Evolutionary conservation across 75 land plant species (phyloP), one percentile per base, ranked within the genome.

Genomic region (Gnetum montanum): DNA sequence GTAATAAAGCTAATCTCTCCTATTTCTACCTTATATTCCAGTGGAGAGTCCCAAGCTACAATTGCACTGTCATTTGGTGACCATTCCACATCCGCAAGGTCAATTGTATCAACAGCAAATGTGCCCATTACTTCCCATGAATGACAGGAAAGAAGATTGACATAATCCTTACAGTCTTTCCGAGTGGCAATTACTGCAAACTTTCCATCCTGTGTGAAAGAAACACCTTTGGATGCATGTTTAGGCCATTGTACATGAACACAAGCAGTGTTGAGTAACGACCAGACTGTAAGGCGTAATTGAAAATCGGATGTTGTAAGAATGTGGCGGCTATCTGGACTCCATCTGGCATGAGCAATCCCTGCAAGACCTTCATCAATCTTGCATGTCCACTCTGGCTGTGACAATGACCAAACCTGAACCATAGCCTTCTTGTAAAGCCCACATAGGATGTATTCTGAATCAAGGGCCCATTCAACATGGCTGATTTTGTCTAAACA

Each of bases 381-480:
- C 64, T 82, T 92, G 51, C 97, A 92, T 27, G 95, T 92, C 97
- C 97, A 92, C 35, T 92, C 97, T 34, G 89, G 89, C 58, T 88
- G 89, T 48, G 77, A 62, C 29, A 92, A 54, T 12, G 97, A 92
- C 97, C 97, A 92, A n/a, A 77, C 97, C 56, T 92, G 97, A 29
- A 92, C 82, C 83, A 88, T 73, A 28, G 95, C 83, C 46, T 74
- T 73, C 69, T 92, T 92, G 62, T 70, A 69, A 1, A 92, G 83
- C n/a, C 82, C 95, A 79, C 97, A 92, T 7, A 92, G 86, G 16
- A 92, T 69, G 58, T 88, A 92, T 30, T 82, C 95, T 6, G 95
- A 92, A 72, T 88, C 97, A 52, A 67, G 81, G 27, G 97, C 89
- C 97, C 97, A 92, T 57, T 88, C 97, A 35, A 88, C 68, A 49